Percentiles rank a stretch among this genome's conserved stretches.
Evolutionary conservation across 148 eudicot genomes (phyloP).

Genomic region (Arbutus unedo): DNA sequence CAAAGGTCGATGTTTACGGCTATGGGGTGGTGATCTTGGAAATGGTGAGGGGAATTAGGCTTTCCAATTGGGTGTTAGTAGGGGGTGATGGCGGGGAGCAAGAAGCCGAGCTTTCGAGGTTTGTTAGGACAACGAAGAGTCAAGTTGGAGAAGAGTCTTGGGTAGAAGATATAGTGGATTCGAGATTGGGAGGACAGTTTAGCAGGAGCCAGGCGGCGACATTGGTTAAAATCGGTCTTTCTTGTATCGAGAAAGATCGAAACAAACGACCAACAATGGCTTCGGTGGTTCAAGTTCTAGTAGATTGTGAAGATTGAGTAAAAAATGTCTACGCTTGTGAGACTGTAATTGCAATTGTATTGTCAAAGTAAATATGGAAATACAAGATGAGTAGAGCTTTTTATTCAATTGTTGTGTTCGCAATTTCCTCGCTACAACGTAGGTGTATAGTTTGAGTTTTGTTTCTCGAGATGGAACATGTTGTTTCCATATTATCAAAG

Average conservation of each 20-base stretch:
- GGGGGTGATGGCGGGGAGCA: constrained; percentile 22
- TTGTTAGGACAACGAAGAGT: constrained; percentile 30
- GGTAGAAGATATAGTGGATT: constrained; percentile 41
- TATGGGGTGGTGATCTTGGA: constrained; percentile 63
- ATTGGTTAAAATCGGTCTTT: constrained; percentile 43
- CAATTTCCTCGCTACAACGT: neutral
- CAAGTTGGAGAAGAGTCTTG: constrained; percentile 33
- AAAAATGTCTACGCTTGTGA: neutral
- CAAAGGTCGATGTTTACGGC: constrained; percentile 64
- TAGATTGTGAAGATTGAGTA: constrained; percentile 39
- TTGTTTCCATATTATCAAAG: neutral
- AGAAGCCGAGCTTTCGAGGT: constrained; percentile 33
- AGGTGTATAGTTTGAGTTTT: too few species aligned
- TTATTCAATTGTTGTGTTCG: neutral
- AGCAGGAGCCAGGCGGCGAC: constrained; percentile 39
- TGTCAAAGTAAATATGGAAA: neutral
- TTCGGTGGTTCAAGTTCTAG: constrained; percentile 38
- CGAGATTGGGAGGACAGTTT: constrained; percentile 43
- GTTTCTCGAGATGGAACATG: neutral
- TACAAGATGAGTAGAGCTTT: neutral
- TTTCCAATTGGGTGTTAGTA: constrained; percentile 33
- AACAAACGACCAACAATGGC: constrained; percentile 61
- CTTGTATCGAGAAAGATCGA: constrained; percentile 51
- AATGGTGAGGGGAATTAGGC: constrained; percentile 61
- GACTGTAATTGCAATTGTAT: neutral